Percentiles rank a stretch among this genome's conserved stretches.
These are phyloP conservation scores for Ogataea paraovalis DNA, from an alignment of 805 yeast species.

Conservation along the genomic window DNA sequence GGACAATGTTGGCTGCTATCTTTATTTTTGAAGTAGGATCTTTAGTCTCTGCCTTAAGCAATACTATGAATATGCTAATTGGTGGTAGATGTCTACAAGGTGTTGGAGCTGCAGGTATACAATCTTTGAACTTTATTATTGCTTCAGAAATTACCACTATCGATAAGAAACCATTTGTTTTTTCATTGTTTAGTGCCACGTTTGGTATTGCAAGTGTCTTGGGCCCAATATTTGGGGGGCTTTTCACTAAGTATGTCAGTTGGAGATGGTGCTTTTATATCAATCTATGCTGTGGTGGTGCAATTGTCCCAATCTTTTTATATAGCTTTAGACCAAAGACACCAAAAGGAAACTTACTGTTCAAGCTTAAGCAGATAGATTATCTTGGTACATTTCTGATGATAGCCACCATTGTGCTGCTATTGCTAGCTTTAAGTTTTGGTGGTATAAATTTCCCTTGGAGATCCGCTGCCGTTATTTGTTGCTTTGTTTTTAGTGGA, in stretches of 20 bases:
- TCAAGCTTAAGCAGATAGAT: constrained; percentile 43
- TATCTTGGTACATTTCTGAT: constrained; percentile 44
- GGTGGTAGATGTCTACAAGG: constrained; percentile 73
- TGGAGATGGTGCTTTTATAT: constrained; percentile 79
- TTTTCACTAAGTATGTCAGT: constrained; percentile 47
- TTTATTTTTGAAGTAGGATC: constrained; percentile 61
- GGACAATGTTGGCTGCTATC: constrained; percentile 44
- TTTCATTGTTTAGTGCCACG: constrained; percentile 37
- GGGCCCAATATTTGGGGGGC: constrained; percentile 70
- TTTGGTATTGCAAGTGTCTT: constrained; percentile 49
- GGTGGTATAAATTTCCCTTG: constrained; percentile 53
- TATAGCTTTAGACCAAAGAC: constrained; percentile 45
- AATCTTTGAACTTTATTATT: constrained; percentile 52
- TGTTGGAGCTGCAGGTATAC: constrained; percentile 67
- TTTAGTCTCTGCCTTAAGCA: constrained; percentile 51
- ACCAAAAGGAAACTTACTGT: constrained; percentile 35
- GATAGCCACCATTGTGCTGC: constrained; percentile 40
- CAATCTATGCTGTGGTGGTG: constrained; percentile 61
- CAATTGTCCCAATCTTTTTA: constrained; percentile 36
- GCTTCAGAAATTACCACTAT: constrained; percentile 52
- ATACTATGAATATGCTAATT: constrained; percentile 54
- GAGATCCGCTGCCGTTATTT: constrained; percentile 49
- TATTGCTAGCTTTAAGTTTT: constrained; percentile 50
- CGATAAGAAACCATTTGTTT: constrained; percentile 34
- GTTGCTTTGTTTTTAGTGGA: constrained; percentile 45